Evolutionary conservation across 2,329 filamentous ascomycete genomes (phyloP).

Genomic region (Zymoseptoria brevis): DNA sequence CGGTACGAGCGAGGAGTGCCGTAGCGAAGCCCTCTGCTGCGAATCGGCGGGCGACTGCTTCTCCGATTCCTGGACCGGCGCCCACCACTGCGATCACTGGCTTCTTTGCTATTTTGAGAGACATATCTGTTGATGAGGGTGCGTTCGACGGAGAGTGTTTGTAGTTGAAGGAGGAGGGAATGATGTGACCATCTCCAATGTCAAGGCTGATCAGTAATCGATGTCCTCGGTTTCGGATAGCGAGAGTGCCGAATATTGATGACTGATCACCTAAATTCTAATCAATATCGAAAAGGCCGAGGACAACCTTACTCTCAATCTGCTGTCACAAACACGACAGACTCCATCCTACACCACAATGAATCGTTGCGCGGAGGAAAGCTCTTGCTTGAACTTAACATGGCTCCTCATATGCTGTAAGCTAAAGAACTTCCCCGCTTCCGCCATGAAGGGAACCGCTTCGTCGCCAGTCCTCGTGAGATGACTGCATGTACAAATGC

Average conservation of each 20-base stretch:
- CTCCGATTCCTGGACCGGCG: conserved; percentile 21
- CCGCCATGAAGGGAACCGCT: not conserved
- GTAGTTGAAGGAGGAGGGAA: not conserved
- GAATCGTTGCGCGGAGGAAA: too few species aligned
- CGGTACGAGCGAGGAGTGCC: conserved; percentile 19
- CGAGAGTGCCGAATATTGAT: not conserved
- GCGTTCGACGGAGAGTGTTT: not conserved
- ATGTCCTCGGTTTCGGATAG: not conserved
- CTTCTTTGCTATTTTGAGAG: conserved; percentile 12
- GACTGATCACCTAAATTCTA: not conserved
- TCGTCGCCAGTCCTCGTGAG: not conserved
- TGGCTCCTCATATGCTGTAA: not conserved
- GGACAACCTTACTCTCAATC: not conserved
- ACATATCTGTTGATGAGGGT: conserved; percentile 3
- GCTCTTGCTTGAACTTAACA: not conserved
- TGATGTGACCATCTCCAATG: not conserved
- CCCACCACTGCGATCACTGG: conserved; percentile 20
- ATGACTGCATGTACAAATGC: not conserved
- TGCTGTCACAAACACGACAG: too few species aligned
- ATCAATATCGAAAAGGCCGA: not conserved
- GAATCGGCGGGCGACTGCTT: conserved; percentile 21
- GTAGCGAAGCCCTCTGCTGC: conserved; percentile 18
- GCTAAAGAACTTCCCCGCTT: not conserved
- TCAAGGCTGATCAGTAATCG: not conserved
- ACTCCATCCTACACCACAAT: too few species aligned